Conservation (phyloP, 2,329 filamentous ascomycete genomes). For the Ophiocordyceps australis region DNA sequence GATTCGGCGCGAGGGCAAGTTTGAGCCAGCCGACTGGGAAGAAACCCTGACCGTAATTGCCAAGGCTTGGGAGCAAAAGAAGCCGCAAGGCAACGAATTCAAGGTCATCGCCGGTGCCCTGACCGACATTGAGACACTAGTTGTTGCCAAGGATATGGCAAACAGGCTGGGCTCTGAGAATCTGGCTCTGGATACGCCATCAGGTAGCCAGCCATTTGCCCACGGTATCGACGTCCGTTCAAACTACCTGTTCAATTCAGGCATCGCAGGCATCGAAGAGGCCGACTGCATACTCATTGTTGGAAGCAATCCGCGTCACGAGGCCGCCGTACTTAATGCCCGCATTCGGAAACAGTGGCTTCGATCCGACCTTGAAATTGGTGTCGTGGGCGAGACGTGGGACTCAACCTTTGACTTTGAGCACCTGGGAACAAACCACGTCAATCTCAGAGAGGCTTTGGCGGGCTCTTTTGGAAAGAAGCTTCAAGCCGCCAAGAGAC, state of each 20-base stretch:
- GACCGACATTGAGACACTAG: constrained; percentile 79
- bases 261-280: constrained; percentile 83
- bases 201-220: constrained; percentile 65
- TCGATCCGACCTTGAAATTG: constrained; percentile 83
- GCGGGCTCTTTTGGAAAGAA: constrained; percentile 85
- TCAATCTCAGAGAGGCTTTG: constrained; percentile 69
- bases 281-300: constrained; percentile 83
- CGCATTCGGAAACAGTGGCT: constrained; percentile 97
- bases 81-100: constrained; percentile 83
- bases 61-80: constrained; percentile 59
- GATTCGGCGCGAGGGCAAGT: constrained; percentile 74
- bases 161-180: constrained; percentile 97
- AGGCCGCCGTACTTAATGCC: constrained; percentile 88
- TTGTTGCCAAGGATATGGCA: constrained; percentile 91
- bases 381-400: constrained; percentile 76
- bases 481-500: constrained; percentile 68
- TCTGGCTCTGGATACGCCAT: constrained; percentile 76
- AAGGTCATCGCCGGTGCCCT: constrained; percentile 87
- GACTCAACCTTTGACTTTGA: constrained; percentile 92
- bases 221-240: constrained; percentile 88
- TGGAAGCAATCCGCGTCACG: constrained; percentile 87
- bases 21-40: constrained; percentile 88
- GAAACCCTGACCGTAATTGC: constrained; percentile 81
- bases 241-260: constrained; percentile 95
- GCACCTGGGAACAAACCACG: constrained; percentile 66